Evolutionary conservation across 805 yeast species (phyloP).

Genomic region (Yamadazyma olivae): DNA sequence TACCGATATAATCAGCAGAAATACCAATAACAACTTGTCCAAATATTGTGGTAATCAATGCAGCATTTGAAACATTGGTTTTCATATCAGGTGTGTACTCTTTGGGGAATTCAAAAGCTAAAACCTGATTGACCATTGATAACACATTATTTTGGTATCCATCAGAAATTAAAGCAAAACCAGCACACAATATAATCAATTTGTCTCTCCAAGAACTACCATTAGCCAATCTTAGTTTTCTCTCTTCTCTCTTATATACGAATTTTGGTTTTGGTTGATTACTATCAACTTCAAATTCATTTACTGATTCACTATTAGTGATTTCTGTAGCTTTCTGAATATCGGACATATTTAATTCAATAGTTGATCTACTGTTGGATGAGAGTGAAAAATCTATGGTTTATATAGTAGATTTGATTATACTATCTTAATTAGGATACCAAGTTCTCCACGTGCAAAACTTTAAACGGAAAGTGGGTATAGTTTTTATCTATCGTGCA

Average conservation of each 20-base stretch:
- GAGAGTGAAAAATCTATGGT: too few relatives aligned
- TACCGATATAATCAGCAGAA: slow-evolving; percentile 61
- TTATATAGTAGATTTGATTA: too few relatives aligned
- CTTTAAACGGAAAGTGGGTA: too few relatives aligned
- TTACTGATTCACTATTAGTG: neutral
- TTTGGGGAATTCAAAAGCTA: slow-evolving; percentile 45
- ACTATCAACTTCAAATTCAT: neutral
- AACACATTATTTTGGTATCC: slow-evolving; percentile 75
- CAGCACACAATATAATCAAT: slow-evolving; percentile 58
- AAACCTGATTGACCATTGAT: slow-evolving; percentile 64
- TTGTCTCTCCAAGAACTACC: slow-evolving; percentile 27
- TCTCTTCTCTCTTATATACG: slow-evolving; percentile 30
- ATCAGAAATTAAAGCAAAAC: slow-evolving; percentile 73
- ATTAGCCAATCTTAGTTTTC: slow-evolving; percentile 24
- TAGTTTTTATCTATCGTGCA: too few relatives aligned
- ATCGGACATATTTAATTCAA: too few relatives aligned
- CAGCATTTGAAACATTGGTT: slow-evolving; percentile 67
- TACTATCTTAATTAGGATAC: too few relatives aligned
- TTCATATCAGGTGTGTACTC: slow-evolving; percentile 45
- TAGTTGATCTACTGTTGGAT: too few relatives aligned
- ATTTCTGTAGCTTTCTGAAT: too few relatives aligned
- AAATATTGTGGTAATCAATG: slow-evolving; percentile 65
- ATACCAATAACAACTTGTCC: slow-evolving; percentile 69
- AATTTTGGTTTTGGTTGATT: slow-evolving; percentile 4
- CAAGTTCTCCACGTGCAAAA: too few relatives aligned